A percentile compares a stretch with the other conserved stretches of the same genome.
Conservation (phyloP, 352 stramenopile genomes). For the Hyaloperonospora arabidopsidis region DNA sequence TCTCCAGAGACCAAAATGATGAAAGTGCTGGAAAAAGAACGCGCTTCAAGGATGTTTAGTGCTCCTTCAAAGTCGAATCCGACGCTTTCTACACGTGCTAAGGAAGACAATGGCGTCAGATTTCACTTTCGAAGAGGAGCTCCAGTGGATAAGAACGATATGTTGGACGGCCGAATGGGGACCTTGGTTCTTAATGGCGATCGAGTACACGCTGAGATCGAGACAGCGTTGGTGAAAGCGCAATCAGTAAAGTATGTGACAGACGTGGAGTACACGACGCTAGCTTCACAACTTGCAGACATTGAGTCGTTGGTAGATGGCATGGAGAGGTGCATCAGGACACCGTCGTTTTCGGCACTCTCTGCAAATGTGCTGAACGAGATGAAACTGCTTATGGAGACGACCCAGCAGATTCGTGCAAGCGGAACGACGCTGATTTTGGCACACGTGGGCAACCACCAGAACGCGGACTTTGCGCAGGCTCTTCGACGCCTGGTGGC, state of each 20-base stretch:
- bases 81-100: conserved; percentile 11
- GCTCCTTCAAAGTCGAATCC: conserved; percentile 16
- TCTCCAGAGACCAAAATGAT: conserved; percentile 34
- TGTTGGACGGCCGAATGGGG: conserved; percentile 12
- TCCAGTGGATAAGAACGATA: conserved; percentile 13
- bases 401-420: conserved; percentile 62
- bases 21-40: conserved; percentile 32
- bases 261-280: conserved; percentile 27
- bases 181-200: conserved; percentile 24
- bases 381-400: conserved; percentile 44
- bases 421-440: conserved; percentile 58
- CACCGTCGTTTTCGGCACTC: conserved; percentile 36
- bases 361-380: conserved; percentile 36
- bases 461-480: conserved; percentile 30
- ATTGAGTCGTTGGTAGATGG: conserved; percentile 59
- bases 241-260: conserved; percentile 19
- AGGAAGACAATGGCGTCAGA: conserved; percentile 34
- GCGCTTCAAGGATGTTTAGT: conserved; percentile 15
- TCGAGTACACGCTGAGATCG: neutral
- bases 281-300: conserved; percentile 44
- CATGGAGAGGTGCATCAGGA: conserved; percentile 37
- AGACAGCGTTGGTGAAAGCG: conserved; percentile 15
- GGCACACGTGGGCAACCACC: conserved; percentile 36
- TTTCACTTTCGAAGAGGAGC: conserved; percentile 54
- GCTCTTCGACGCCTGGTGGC: conserved; percentile 48